phyloP scores from a whole-genome alignment of 805 yeast genomes.

The Yamadazyma tumulicola region DNA sequence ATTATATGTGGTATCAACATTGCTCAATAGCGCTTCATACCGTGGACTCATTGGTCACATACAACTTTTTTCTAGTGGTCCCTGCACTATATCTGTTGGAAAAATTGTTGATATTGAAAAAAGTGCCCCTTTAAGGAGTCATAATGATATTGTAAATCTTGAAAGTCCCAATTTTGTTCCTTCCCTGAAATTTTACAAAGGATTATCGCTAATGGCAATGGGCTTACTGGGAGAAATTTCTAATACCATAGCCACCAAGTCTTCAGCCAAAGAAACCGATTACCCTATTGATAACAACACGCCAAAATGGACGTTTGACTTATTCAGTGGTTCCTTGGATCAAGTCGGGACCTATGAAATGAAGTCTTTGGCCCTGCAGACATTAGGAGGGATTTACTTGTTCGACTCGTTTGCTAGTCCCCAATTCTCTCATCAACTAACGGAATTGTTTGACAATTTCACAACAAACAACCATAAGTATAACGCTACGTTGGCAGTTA shows the following conservation, averaged over 20 bases:
- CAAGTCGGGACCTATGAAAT: slow-evolving; percentile 44
- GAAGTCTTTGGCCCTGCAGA: slow-evolving; percentile 27
- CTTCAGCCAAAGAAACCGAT: slow-evolving; percentile 22
- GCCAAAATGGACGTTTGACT: slow-evolving; percentile 28
- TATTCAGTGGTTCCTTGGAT: slow-evolving; percentile 37
- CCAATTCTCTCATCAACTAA: slow-evolving; percentile 12
- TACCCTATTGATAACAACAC: slow-evolving; percentile 12
- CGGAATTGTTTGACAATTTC: neutral
- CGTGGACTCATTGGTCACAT: slow-evolving; percentile 25
- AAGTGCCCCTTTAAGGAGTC: slow-evolving; percentile 26
- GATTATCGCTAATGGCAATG: slow-evolving; percentile 24
- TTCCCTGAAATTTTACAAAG: slow-evolving; percentile 27
- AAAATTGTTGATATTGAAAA: slow-evolving; percentile 19
- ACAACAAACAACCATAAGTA: slow-evolving; percentile 2
- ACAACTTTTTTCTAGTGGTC: slow-evolving; percentile 33
- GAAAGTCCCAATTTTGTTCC: slow-evolving; percentile 22
- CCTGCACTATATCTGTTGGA: slow-evolving; percentile 38
- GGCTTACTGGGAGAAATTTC: slow-evolving; percentile 24
- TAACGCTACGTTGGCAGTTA: slow-evolving; percentile 18
- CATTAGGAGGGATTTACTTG: slow-evolving; percentile 32
- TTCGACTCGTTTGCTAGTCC: slow-evolving; percentile 25
- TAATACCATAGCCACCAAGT: slow-evolving; percentile 9
- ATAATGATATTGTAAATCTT: slow-evolving; percentile 29
- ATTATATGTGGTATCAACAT: slow-evolving; percentile 18
- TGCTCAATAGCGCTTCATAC: slow-evolving; percentile 19